Evolutionary conservation across 805 yeast species (phyloP), one percentile per base, ranked within the genome.

Genomic region (Candida loeiensis): DNA sequence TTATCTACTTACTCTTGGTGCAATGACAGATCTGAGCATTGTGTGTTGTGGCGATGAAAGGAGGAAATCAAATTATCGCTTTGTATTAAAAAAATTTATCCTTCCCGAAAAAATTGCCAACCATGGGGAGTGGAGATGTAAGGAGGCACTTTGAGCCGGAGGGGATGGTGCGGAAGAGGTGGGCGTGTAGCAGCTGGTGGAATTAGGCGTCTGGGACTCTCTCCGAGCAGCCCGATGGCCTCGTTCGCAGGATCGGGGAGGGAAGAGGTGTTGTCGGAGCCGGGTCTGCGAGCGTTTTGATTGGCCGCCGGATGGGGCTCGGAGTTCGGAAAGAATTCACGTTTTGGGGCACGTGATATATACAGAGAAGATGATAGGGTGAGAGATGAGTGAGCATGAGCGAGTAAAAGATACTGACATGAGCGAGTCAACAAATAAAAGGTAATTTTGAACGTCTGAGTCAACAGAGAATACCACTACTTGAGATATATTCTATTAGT

Each of bases 11-110:
- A 54, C 58, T 49, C 51, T 54, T 45, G 50, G 54, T 29, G 48
- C 40, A 47, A 45, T 43, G 44, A 47, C 46, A 36, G 55, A 40
- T 50, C 55, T 52, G 33, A 54, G 48, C 58, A 54, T 54, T 33
- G 42, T 39, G 33, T 33, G 30, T 31, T 39, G 25, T 31, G 17
- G 21, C 33, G 33, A 30, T 30, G 33, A 30, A 30, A 27, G 32
- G 36, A 25, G 33, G 21, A 36, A 37, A 37, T 37, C 40, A 37
- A 37, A 24, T 37, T 24, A 28, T 25, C 33, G 27, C 29, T 28
- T 29, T 28, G 29, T 36, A 13, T 22, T 16, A 31, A 37, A 37
- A 37, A 37, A 37, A 37, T 37, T 37, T 37, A 27, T 37, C 33
- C 40, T 31, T 30, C 15, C 32, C 33, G 33, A 30, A 18, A 30